Evolutionary conservation across 2,329 filamentous ascomycete genomes (phyloP).

Genomic region (Aschersonia sp.): DNA sequence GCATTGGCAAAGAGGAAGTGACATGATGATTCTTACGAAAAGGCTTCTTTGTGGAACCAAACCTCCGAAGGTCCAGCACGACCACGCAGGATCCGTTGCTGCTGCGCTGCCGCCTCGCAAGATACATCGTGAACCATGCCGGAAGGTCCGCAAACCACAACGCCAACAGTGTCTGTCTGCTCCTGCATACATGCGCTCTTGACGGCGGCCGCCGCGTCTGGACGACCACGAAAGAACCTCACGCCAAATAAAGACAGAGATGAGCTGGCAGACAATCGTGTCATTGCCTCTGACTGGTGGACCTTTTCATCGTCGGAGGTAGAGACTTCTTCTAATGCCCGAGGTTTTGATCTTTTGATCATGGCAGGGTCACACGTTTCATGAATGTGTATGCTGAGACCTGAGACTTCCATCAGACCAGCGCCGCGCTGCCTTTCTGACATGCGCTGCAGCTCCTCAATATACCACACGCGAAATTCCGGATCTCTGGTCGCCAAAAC

Average conservation of each 20-base stretch:
- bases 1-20: background rate
- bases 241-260: conserved; percentile 2
- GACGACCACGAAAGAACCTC: conserved; percentile 7
- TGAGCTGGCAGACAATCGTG: background rate
- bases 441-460: conserved; percentile 7
- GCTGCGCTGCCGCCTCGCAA: conserved; percentile 7
- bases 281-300: background rate
- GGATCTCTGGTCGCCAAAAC: conserved; percentile 15
- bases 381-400: conserved; percentile 4
- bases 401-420: conserved; percentile 1
- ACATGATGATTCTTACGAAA: conserved; percentile 6
- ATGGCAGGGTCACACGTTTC: background rate
- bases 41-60: conserved; percentile 12
- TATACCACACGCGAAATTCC: conserved; percentile 14
- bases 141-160: conserved; percentile 11
- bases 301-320: background rate
- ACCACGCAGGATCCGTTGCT: conserved; percentile 7
- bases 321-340: background rate
- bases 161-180: conserved; percentile 5
- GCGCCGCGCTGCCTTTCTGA: conserved; percentile 2
- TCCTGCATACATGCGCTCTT: background rate
- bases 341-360: background rate
- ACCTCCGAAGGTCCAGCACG: conserved; percentile 6
- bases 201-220: conserved; percentile 5
- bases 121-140: conserved; percentile 10